These are phyloP conservation scores for Drosera spatulata DNA, from an alignment of 179 eudicot genomes.

Conservation along the genomic window DNA sequence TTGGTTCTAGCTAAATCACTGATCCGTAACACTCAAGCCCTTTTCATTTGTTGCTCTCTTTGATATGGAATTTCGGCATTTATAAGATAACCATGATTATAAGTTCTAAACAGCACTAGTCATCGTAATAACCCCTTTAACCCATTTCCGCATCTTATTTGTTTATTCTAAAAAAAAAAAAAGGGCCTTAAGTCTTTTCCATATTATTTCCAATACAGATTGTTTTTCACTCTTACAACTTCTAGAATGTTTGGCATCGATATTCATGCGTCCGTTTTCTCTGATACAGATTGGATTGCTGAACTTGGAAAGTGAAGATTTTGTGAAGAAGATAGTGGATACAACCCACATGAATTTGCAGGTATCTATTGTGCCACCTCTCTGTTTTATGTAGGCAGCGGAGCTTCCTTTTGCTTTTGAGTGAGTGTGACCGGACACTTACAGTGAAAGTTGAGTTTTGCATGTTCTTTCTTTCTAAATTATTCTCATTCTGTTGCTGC, in stretches of 20 bases:
- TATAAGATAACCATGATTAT: no score
- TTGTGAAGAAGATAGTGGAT: constrained; percentile 47
- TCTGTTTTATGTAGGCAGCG: background rate
- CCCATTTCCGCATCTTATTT: no score
- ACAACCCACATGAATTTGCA: constrained; percentile 52
- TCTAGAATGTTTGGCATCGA: background rate
- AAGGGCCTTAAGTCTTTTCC: no score
- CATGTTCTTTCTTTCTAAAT: background rate
- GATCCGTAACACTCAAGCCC: no score
- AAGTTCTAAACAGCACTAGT: no score
- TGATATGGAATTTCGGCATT: no score
- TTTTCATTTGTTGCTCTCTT: no score
- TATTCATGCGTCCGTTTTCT: background rate
- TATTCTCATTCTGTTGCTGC: background rate
- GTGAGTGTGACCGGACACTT: background rate
- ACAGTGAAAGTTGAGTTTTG: background rate
- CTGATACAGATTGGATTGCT: constrained; percentile 63
- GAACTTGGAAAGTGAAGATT: constrained; percentile 89
- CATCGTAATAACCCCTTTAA: no score
- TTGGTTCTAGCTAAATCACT: no score
- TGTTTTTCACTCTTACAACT: no score
- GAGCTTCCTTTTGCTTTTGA: background rate
- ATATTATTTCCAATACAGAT: no score
- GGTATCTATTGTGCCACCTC: constrained; percentile 24
- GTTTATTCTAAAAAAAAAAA: no score